Percentiles rank a stretch among this genome's conserved stretches.
These are phyloP conservation scores for Heracleum sosnowskyi DNA, from an alignment of 129 eudicot genomes.

Conservation along the genomic window DNA sequence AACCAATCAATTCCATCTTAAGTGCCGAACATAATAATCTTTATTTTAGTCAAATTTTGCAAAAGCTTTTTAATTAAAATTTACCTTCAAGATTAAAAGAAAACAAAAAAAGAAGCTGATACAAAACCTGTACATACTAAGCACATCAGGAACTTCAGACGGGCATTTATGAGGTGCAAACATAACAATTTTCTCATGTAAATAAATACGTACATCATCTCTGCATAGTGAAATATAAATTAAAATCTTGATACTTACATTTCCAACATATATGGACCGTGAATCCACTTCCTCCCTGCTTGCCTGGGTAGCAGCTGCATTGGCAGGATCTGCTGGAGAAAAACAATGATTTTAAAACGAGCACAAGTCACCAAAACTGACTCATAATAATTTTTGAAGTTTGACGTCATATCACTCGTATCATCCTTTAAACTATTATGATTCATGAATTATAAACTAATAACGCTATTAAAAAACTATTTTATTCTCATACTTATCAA, in stretches of 20 bases:
- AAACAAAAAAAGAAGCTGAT: background rate
- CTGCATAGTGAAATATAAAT: background rate
- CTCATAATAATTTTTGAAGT: background rate
- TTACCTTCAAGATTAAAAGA: background rate
- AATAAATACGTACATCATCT: background rate
- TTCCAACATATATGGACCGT: conserved; percentile 83
- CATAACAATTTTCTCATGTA: background rate
- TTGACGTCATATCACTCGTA: background rate
- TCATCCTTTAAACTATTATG: background rate
- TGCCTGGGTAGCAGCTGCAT: conserved; percentile 67
- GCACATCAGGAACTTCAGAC: background rate
- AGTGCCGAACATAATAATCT: background rate
- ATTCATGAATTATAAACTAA: background rate
- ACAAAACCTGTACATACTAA: background rate
- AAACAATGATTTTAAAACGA: background rate
- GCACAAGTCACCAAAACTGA: background rate
- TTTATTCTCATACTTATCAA: background rate
- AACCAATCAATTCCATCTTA: background rate
- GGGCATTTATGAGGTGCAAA: background rate
- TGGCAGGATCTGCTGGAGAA: conserved; percentile 65
- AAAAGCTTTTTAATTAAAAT: background rate
- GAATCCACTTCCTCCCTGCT: conserved; percentile 85
- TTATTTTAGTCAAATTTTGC: background rate
- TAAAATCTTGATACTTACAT: conserved; percentile 46
- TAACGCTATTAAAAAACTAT: background rate